Evolutionary conservation across 257 asterid genomes (phyloP), one percentile per base, ranked within the genome.

Genomic region (Forsythia viridissima): DNA sequence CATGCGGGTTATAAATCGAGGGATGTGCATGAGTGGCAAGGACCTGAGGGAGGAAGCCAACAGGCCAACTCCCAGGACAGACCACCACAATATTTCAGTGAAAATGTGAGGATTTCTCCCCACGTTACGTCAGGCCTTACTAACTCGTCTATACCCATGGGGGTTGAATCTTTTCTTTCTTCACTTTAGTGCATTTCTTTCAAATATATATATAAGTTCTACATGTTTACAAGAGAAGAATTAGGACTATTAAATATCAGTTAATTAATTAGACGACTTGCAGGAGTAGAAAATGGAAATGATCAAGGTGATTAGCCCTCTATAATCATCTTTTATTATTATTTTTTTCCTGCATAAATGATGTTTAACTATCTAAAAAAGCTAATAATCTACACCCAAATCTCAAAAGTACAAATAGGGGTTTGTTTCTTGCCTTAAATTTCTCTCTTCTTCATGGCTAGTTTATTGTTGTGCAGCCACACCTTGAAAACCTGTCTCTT

Each of bases 401-500:
- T 44, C 52, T 44, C 63, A 52, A 18, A 52, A 52, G 15, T n/a
- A 15, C 65, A 55, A 18, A 55, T 16, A 5, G 46, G 65, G 65
- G 65, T 61, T 61, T 21, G 12, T 46, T 61, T 15, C 18, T 57
- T 9, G 46, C 63, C 84, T 83, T 77, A 44, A 15, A 46, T 82
- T 46, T 46, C 5, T 84, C 84, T 88, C 87, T 83, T 93, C 85
- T 92, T 93, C 83, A 77, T 82, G 0, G 95, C 92, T 79, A 90
- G 97, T 81, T 93, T 93, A 80, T 89, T 87, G 86, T 93, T 93
- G 86, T 93, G 97, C 94, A 93, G 90, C 91, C 92, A 93, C 13
- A 93, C 97, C 76, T 92, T 93, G 80, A 92, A 92, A 9, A 89
- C 97, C 70, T 86, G 85, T 21, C 94, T 84, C 67, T 87, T 89